Evolutionary conservation across 257 asterid genomes (phyloP).

Genomic region (Nicotiana obtusifolia): DNA sequence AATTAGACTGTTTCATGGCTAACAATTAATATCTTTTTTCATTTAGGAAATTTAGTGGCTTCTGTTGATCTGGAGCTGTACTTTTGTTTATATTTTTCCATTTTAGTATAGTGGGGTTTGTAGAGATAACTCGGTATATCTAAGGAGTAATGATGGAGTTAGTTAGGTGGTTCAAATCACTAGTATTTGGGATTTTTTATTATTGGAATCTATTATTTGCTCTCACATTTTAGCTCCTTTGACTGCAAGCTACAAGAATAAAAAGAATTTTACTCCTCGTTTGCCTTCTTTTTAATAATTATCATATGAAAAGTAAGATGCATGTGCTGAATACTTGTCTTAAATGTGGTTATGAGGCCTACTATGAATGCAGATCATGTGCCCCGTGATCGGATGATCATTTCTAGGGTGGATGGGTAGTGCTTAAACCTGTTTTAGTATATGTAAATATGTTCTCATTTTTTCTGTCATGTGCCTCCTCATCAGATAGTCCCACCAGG

Average conservation of each 20-base stretch:
- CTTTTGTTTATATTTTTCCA: neutral
- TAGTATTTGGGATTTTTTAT: neutral
- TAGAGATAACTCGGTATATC: neutral
- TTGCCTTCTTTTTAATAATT: neutral
- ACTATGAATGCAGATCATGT: neutral
- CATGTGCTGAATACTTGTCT: neutral
- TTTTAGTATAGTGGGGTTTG: neutral
- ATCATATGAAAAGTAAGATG: neutral
- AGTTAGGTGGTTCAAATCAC: neutral
- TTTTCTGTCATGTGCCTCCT: neutral
- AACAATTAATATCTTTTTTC: neutral
- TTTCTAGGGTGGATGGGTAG: neutral
- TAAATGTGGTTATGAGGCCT: neutral
- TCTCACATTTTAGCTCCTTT: neutral
- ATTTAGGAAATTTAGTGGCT: neutral
- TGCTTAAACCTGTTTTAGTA: neutral
- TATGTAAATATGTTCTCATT: neutral
- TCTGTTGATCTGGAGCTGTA: neutral
- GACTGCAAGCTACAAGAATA: neutral
- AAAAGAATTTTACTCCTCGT: neutral
- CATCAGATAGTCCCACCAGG: neutral
- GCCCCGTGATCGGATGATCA: neutral
- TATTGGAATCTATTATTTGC: neutral
- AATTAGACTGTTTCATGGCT: neutral
- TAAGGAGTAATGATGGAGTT: neutral